Evolutionary conservation across 768 basidiomycete species (phyloP), one percentile per base, ranked within the genome.

Genomic region (Lactifluus volemus): DNA sequence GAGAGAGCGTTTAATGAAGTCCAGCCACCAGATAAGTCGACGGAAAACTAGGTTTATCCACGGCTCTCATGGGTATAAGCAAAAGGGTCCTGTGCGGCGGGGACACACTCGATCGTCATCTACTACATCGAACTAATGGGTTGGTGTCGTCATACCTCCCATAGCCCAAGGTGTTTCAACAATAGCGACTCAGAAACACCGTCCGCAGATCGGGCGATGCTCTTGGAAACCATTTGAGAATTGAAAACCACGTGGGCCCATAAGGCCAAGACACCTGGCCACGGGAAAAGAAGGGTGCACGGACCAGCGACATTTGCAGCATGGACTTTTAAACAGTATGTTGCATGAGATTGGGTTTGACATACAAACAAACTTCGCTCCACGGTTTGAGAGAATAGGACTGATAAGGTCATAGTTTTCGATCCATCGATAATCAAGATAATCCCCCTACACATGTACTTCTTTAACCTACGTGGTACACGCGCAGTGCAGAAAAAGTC

Each of bases 401-500:
- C 50, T 42, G 55, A 61, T 45, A 61, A 55, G 52, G 30, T 36
- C 45, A 53, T 32, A 41, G 30, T 11, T 17, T 34, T 39, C 25
- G 17, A 58, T 61, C 55, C 49, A 61, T 61, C 60, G 60, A 61
- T 58, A 52, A 61, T 61, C 60, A 61, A n/a, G 55, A 61, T 58
- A 41, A 61, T n/a, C 60, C 25, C 25, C 25, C 60, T 29, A 53
- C 14, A 48, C 34, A 45, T 25, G 4, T 30, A 53, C 53, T 54
- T 49, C 59, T 38, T 15, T 15, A 32, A 5, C 41, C 49, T 51
- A 52, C 39, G 10, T 34, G 41, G 60, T 25, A 50, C 12, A 15
- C 6, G 42, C 14, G 6, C 11, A 39, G 29, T n/a, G 55, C 29
- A 41, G 14, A 39, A 53, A 57, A 34, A 12, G 29, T 25, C 41